Base-by-base conservation (phyloP, 139 green algal species). In the Chlamydomonas sp. region DNA sequence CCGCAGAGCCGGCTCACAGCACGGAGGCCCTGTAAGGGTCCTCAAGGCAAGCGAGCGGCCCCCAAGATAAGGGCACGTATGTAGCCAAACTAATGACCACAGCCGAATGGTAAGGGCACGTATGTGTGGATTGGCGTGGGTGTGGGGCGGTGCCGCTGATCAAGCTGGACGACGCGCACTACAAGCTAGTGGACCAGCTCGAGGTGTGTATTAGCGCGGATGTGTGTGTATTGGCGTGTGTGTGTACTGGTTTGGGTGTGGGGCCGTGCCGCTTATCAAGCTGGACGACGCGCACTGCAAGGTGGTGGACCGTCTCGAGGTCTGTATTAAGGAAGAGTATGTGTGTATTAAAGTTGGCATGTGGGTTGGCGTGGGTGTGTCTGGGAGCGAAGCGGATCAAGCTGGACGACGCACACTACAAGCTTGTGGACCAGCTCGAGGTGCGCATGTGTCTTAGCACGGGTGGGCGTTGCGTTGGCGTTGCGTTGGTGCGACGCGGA, bases 121-220 rank as follows among this genome's bases (percentile, higher is more conserved):
- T 71, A 9, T 18, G 66, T 9, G 66, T 71, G 66, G 66, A 9
- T 18, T 71, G 66, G 9, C 66, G 12, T 12, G 9, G 66, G 66
- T 71, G 66, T 12, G 57, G 15, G 14, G n/a, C 20, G 75, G 77
- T 93, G 74, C 96, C 96, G 2, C 75, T 97, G 71, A 90, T 97
- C 20, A 97, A 97, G 92, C 92, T 97, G 85, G 95, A 97, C 79
- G 95, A 97, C 87, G 89, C 88, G 67, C 87, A 95, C 92, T 97
- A 95, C 92, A 97, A 97, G 92, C 93, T 98, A 74, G 96, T 98
- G 58, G 96, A 98, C 83, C 90, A 96, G 81, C 89, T 98, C 92
- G 85, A 88, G 73, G 83, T 71, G 10, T 10, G 10, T 14, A 71
- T 14, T 71, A 14, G 12, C 12, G 66, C 66, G 10, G 66, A 18